phyloP scores from a whole-genome alignment of 2,329 filamentous ascomycete genomes.

The Davidsoniella eucalypti region DNA sequence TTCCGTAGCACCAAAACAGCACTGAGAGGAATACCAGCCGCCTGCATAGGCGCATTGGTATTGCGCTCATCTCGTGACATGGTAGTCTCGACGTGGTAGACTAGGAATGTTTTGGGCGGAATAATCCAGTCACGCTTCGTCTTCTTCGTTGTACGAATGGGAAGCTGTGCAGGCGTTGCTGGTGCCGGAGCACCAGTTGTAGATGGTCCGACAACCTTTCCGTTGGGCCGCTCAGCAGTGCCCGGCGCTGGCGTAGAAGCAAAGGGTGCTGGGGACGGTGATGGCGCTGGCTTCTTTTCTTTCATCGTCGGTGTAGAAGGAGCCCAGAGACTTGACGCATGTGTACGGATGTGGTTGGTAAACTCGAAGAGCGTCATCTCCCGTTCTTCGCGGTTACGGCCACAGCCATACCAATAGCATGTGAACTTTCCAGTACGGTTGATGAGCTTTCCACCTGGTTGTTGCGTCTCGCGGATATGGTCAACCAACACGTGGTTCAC shows the following conservation, averaged over 20 bases:
- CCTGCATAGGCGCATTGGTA: slow-evolving; percentile 40
- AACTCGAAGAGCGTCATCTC: slow-evolving; percentile 34
- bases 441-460: slow-evolving; percentile 38
- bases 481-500: slow-evolving; percentile 52
- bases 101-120: slow-evolving; percentile 37
- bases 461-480: slow-evolving; percentile 44
- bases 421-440: slow-evolving; percentile 35
- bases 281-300: neutral
- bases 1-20: slow-evolving; percentile 65
- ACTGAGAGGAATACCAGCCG: slow-evolving; percentile 63
- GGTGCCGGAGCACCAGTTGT: slow-evolving; percentile 1
- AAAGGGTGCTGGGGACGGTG: neutral
- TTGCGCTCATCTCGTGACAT: slow-evolving; percentile 41
- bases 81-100: slow-evolving; percentile 40
- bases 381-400: slow-evolving; percentile 32
- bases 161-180: slow-evolving; percentile 6
- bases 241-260: neutral
- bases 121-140: slow-evolving; percentile 28
- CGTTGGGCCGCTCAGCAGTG: neutral
- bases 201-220: neutral
- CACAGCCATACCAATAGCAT: slow-evolving; percentile 55
- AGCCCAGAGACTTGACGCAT: slow-evolving; percentile 31
- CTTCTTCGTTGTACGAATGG: slow-evolving; percentile 13
- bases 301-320: neutral
- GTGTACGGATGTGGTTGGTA: slow-evolving; percentile 51